phyloP scores from a whole-genome alignment of 768 basidiomycete genomes.

The Mycena galericulata region DNA sequence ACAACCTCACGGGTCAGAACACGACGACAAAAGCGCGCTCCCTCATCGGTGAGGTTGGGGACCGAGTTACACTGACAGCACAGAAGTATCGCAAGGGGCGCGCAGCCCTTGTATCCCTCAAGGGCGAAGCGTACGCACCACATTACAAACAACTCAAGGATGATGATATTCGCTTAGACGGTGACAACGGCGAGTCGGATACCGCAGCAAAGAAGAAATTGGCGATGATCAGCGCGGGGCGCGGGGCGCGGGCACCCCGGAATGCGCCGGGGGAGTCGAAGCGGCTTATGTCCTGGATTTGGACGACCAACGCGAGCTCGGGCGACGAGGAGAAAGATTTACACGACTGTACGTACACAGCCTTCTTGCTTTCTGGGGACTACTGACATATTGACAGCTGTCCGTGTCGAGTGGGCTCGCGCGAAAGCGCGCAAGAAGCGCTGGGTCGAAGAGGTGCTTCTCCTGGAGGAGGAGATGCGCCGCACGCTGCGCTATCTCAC shows the following conservation, averaged over 20 bases:
- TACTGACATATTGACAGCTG: neutral
- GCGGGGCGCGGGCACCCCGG: neutral
- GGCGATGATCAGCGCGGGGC: too few species aligned
- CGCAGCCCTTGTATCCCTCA: neutral
- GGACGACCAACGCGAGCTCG: neutral
- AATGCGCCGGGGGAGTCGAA: neutral
- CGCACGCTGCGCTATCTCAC: neutral
- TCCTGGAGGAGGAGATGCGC: neutral
- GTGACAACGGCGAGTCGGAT: neutral
- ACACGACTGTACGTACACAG: neutral
- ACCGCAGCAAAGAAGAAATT: too few species aligned
- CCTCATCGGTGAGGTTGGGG: neutral
- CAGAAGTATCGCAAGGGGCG: neutral
- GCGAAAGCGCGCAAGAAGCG: neutral
- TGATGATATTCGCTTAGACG: neutral
- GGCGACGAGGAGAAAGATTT: neutral
- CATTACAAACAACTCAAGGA: neutral
- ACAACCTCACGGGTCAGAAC: neutral
- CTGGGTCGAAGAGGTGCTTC: neutral
- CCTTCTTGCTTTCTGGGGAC: neutral
- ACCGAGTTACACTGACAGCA: neutral
- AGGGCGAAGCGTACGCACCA: neutral
- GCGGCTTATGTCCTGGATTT: neutral
- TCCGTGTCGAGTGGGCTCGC: neutral
- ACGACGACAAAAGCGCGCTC: neutral